These are phyloP conservation scores for Backusella morwellensis DNA, from an alignment of 192 early-diverging fungal genomes.

Conservation along the genomic window DNA sequence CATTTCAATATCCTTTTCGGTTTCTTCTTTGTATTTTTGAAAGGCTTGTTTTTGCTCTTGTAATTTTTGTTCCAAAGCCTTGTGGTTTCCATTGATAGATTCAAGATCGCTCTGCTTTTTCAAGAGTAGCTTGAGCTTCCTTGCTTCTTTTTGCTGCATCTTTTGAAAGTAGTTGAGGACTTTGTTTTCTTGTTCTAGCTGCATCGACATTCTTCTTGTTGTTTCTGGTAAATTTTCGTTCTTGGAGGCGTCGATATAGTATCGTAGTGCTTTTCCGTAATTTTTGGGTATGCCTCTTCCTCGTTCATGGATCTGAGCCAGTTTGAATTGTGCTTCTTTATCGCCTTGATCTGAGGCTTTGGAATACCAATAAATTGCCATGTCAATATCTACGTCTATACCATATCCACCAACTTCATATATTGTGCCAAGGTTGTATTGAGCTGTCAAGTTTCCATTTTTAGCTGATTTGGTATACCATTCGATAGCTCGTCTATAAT, in stretches of 20 bases:
- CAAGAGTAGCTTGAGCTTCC: background rate
- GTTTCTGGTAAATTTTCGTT: background rate
- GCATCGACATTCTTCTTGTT: background rate
- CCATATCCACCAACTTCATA: background rate
- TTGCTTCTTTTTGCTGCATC: constrained; percentile 2
- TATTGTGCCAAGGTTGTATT: background rate
- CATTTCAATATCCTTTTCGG: background rate
- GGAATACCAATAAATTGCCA: background rate
- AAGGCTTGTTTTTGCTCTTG: background rate
- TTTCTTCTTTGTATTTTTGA: constrained; percentile 2
- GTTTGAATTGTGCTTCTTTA: background rate
- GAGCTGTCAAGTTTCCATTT: background rate
- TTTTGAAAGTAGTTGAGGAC: background rate
- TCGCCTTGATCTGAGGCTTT: background rate
- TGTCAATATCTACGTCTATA: background rate
- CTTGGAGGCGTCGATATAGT: background rate
- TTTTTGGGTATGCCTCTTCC: background rate
- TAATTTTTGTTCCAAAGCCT: background rate
- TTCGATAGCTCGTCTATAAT: background rate
- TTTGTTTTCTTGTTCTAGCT: background rate
- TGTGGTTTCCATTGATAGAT: background rate
- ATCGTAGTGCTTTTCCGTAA: background rate
- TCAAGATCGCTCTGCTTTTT: background rate
- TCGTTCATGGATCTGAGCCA: background rate
- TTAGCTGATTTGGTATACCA: background rate